These are phyloP conservation scores for Paraphoma sp. DNA, from an alignment of 2,329 filamentous ascomycete species.

Conservation along the genomic window DNA sequence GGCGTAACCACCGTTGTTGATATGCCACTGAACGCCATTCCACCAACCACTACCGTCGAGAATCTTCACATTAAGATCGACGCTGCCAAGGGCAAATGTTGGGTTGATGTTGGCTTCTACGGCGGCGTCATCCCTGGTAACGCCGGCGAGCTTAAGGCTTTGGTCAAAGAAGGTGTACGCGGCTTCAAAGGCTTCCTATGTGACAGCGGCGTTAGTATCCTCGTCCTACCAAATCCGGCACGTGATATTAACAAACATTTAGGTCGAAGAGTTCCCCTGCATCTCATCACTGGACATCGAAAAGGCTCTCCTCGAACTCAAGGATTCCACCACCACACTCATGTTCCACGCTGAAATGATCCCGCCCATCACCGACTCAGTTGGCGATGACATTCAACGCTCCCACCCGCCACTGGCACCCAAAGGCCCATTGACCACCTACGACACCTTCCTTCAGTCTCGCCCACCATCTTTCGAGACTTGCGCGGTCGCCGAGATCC, in stretches of 20 bases:
- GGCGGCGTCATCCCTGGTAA: conserved; percentile 95
- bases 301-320: conserved; percentile 80
- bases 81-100: conserved; percentile 86
- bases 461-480: conserved; percentile 90
- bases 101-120: conserved; percentile 99
- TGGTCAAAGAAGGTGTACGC: conserved; percentile 85
- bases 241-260: conserved; percentile 23
- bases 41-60: conserved; percentile 87
- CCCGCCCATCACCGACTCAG: conserved; percentile 80
- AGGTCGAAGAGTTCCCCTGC: conserved; percentile 96
- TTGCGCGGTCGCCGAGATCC: conserved; percentile 85
- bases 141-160: conserved; percentile 74
- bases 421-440: conserved; percentile 74
- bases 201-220: conserved; percentile 81
- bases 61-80: conserved; percentile 85
- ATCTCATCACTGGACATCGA: conserved; percentile 81
- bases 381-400: conserved; percentile 76
- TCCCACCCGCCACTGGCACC: conserved; percentile 74
- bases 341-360: conserved; percentile 99
- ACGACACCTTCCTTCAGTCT: conserved; percentile 90
- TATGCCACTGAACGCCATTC: conserved; percentile 97
- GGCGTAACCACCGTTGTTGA: conserved; percentile 97
- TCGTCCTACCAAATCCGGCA: background rate
- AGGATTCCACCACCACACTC: conserved; percentile 82
- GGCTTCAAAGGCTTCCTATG: conserved; percentile 99